Base-by-base conservation (phyloP, 495 filamentous ascomycete species). In the Podospora australis region DNA sequence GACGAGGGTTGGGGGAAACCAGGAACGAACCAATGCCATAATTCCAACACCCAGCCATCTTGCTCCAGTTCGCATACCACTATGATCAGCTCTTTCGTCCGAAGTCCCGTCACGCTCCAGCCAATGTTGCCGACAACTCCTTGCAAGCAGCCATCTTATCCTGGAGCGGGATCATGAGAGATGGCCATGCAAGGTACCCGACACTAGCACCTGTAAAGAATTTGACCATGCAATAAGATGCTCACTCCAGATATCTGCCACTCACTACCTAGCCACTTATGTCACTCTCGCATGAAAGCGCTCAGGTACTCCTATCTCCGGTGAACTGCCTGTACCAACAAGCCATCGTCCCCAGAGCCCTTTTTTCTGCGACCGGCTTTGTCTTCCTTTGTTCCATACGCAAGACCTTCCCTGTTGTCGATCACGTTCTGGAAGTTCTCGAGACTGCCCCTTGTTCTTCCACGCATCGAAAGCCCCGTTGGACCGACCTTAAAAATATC, bases 141-240 rank as follows among this genome's bases (percentile, higher is more conserved):
- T 10, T 10, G n/a, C 34, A 36, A 36, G 11, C 11, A 16, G 34
- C 13, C 34, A 30, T 16, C 17, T 16, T 16, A 36, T 10, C 40
- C 23, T 24, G 20, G 40, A 43, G 40, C 17, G n/a, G n/a, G n/a
- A n/a, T n/a, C n/a, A n/a, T n/a, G n/a, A n/a, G n/a, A n/a, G 23
- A 17, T 23, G 36, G 47, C 19, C 35, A 53, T 63, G 60, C 60
- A 63, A 63, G 60, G 60, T 63, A 63, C 60, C 60, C 60, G 60
- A 49, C 39, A 50, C 52, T 49, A 54, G 46, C 40, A 29, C 43
- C 42, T 43, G 28, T 38, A n/a, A n/a, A 43, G 30, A 24, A 9
- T 21, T 23, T 43, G 22, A 21, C 40, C 11, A 16, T 14, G 23
- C 20, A 24, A 16, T n/a, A 43, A 24, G 14, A 13, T 23, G 40